phyloP scores from a whole-genome alignment of 768 basidiomycete genomes.

The Galerina sulciceps region DNA sequence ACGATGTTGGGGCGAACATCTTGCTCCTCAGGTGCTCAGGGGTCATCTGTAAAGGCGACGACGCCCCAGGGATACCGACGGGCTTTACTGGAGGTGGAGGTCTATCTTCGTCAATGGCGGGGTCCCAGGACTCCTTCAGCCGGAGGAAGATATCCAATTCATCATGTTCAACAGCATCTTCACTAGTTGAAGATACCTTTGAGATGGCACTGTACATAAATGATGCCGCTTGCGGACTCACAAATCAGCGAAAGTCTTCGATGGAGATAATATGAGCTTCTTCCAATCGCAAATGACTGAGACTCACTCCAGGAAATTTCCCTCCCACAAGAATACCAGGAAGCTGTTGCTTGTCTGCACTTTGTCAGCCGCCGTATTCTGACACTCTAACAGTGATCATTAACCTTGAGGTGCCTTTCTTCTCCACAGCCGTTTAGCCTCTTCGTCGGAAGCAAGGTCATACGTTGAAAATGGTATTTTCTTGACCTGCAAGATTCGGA shows the following conservation, averaged over 20 bases:
- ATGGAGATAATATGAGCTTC: constrained; percentile 12
- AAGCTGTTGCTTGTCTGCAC: constrained; percentile 78
- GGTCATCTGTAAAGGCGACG: constrained; percentile 77
- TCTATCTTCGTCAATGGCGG: constrained; percentile 60
- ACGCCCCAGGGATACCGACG: constrained; percentile 82
- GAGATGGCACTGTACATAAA: neutral
- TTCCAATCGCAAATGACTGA: neutral
- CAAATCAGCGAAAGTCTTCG: constrained; percentile 76
- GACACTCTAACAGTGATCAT: too few species aligned
- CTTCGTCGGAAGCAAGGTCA: constrained; percentile 84
- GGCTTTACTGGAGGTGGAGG: constrained; percentile 59
- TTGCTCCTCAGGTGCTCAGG: constrained; percentile 71
- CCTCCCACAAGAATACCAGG: constrained; percentile 85
- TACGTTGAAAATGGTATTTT: constrained; percentile 83
- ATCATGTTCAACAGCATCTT: constrained; percentile 82
- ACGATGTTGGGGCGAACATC: constrained; percentile 47
- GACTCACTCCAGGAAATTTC: constrained; percentile 74
- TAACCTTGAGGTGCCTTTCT: constrained; percentile 75
- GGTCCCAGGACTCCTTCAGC: constrained; percentile 71
- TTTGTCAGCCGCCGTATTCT: neutral
- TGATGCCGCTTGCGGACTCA: constrained; percentile 36
- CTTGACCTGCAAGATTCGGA: constrained; percentile 84
- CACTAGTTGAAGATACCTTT: constrained; percentile 44
- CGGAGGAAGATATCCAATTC: constrained; percentile 76
- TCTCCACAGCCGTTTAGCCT: constrained; percentile 80